phyloP scores from a whole-genome alignment of 2,329 filamentous ascomycete genomes.

The Aspergillus sp. region DNA sequence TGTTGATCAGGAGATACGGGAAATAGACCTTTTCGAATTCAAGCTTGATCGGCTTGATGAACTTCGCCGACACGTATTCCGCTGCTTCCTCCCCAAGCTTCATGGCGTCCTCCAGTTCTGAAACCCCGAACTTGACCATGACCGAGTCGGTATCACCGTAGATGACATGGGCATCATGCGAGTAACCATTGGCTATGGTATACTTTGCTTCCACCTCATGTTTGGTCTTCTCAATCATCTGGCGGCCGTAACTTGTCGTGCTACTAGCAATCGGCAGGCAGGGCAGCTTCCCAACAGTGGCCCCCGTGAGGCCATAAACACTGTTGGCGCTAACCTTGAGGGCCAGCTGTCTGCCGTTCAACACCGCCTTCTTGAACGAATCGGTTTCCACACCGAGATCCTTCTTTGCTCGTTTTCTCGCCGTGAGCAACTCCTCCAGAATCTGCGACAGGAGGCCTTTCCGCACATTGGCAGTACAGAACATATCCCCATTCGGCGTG shows the following conservation, averaged over 20 bases:
- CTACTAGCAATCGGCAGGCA: slow-evolving; percentile 93
- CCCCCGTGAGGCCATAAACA: slow-evolving; percentile 94
- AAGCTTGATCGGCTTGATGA: slow-evolving; percentile 93
- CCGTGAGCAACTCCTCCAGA: slow-evolving; percentile 82
- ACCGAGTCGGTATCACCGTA: slow-evolving; percentile 99
- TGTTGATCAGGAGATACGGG: slow-evolving; percentile 97
- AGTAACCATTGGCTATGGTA: slow-evolving; percentile 87
- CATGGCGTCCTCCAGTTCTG: slow-evolving; percentile 81
- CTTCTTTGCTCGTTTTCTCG: slow-evolving; percentile 88
- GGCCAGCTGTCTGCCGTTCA: slow-evolving; percentile 93
- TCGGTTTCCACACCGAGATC: slow-evolving; percentile 84
- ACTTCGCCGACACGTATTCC: slow-evolving; percentile 78
- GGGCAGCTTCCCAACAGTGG: slow-evolving; percentile 88
- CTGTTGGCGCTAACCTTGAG: slow-evolving; percentile 96
- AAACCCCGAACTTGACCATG: slow-evolving; percentile 97
- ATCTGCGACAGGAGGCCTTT: slow-evolving; percentile 93
- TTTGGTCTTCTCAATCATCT: slow-evolving; percentile 99
- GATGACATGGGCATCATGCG: slow-evolving; percentile 89
- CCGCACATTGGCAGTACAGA: slow-evolving; percentile 76
- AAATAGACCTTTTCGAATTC: slow-evolving; percentile 99
- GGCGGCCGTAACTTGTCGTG: slow-evolving; percentile 90
- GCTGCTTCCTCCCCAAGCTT: slow-evolving; percentile 90
- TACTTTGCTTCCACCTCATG: slow-evolving; percentile 87
- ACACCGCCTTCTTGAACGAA: slow-evolving; percentile 92
- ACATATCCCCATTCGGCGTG: slow-evolving; percentile 88